Evolutionary conservation across 1,284 basidiomycete species (phyloP), one percentile per base, ranked within the genome.

Genomic region (Afroboletus lepidellus): DNA sequence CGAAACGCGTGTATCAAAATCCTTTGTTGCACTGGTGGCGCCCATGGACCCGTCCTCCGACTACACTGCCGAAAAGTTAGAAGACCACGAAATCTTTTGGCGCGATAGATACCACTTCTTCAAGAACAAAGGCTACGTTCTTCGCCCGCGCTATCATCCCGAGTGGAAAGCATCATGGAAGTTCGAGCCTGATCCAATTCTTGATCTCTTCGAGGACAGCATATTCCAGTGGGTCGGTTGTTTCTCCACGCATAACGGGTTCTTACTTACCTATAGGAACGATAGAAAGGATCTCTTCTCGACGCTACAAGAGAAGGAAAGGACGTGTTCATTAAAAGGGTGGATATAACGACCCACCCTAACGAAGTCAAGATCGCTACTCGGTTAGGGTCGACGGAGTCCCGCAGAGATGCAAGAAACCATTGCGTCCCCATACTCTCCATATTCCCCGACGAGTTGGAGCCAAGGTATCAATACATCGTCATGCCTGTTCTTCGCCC

Each of bases 401-500:
- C 2, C 2, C 29, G 2, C 1, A 5, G 30, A 5, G 42, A 60
- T 5, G 0, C 2, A 1, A 3, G 23, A 4, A 62, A 58, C 8
- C 58, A 49, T 0, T 58, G 48, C 4, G 41, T 58, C 3, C 58
- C 46, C 15, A 1, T 62, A 3, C 41, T 62, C 3, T 0, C 38
- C 0, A 0, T 24, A 13, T 54, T 59, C 11, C 3, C 41, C 1
- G 60, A 61, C 25, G 51, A 56, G 3, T 20, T 0, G 3, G 59
- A 45, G 11, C 39, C 47, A 0, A 24, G 43, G 38, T 50, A 48
- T 41, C 33, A 3, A 3, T 62, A 72, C 34, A 43, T 75, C 6
- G 71, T 71, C 23, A 71, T 71, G 65, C 71, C 68, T 0, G 53
- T 69, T 8, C 56, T 71, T 18, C 57, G 68, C 3, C 50, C 44